These are phyloP conservation scores for Baorangia bicolor DNA, from an alignment of 768 basidiomycete species.

Conservation along the genomic window DNA sequence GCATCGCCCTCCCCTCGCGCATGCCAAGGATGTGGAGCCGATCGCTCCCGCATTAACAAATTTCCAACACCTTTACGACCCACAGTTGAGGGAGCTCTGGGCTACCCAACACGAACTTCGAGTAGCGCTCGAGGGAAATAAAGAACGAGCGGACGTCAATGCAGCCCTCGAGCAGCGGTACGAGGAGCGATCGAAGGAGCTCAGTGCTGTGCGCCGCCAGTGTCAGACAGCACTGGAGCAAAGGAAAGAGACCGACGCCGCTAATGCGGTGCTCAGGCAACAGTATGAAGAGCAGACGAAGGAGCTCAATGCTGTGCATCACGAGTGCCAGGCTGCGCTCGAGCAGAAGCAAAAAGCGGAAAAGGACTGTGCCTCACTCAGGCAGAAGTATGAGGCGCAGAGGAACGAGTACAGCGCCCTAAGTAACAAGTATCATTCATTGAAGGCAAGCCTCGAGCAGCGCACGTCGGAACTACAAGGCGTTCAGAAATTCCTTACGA, in stretches of 20 bases:
- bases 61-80: neutral
- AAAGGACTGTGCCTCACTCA: slow-evolving; percentile 2
- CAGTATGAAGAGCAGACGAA: slow-evolving; percentile 11
- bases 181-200: slow-evolving; percentile 8
- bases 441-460: slow-evolving; percentile 32
- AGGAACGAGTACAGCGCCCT: slow-evolving; percentile 14
- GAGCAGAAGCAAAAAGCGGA: slow-evolving; percentile 5
- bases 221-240: neutral
- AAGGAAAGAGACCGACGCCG: slow-evolving; percentile 9
- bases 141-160: neutral
- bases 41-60: neutral
- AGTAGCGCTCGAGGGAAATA: slow-evolving; percentile 6
- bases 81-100: slow-evolving; percentile 6
- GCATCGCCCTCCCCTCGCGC: neutral
- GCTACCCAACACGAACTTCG: slow-evolving; percentile 3
- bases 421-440: slow-evolving; percentile 8
- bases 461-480: slow-evolving; percentile 43
- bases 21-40: neutral
- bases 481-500: slow-evolving; percentile 42
- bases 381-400: slow-evolving; percentile 11
- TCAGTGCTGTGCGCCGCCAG: slow-evolving; percentile 1
- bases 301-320: slow-evolving; percentile 4
- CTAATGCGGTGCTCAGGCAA: slow-evolving; percentile 18
- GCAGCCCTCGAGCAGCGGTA: neutral
- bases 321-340: neutral